A percentile compares a stretch with the other conserved stretches of the same genome.
Conservation (phyloP, 768 basidiomycete genomes). For the Piloderma croceum region DNA sequence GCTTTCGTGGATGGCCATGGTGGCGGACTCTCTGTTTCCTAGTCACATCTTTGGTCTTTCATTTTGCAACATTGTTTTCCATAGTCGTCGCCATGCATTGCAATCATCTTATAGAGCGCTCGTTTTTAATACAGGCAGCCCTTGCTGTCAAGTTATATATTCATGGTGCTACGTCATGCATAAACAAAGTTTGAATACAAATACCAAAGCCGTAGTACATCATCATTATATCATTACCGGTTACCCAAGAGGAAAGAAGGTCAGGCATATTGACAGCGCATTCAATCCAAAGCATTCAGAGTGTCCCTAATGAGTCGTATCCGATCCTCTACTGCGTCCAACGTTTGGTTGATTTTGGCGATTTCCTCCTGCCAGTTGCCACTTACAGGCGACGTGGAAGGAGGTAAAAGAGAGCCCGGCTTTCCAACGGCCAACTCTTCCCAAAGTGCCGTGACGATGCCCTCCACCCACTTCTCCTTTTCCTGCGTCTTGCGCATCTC, state of each 20-base stretch:
- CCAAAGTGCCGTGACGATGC: conserved; percentile 65
- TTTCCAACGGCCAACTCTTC: conserved; percentile 58
- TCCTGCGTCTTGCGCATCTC: conserved; percentile 54
- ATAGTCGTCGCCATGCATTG: not conserved
- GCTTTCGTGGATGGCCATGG: too few species aligned
- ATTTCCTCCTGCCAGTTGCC: conserved; percentile 43
- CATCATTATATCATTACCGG: not conserved
- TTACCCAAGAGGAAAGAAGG: not conserved
- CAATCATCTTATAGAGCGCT: not conserved
- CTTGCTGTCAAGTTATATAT: not conserved
- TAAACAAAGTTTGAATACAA: not conserved
- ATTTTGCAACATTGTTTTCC: not conserved
- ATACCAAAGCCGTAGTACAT: not conserved
- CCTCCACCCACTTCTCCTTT: conserved; percentile 70
- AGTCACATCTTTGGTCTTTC: not conserved
- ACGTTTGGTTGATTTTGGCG: conserved; percentile 37
- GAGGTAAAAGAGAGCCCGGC: conserved; percentile 15
- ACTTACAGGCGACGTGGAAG: conserved; percentile 15
- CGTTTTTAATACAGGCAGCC: not conserved
- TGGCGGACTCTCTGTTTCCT: too few species aligned
- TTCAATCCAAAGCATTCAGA: conserved; percentile 30
- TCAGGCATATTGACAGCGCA: too few species aligned
- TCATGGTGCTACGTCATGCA: not conserved
- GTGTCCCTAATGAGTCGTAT: conserved; percentile 43
- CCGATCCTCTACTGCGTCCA: conserved; percentile 57